Percentiles rank a stretch among this genome's conserved stretches.
phyloP scores from a whole-genome alignment of 257 asterid genomes.

The Fraxinus pennsylvanica region DNA sequence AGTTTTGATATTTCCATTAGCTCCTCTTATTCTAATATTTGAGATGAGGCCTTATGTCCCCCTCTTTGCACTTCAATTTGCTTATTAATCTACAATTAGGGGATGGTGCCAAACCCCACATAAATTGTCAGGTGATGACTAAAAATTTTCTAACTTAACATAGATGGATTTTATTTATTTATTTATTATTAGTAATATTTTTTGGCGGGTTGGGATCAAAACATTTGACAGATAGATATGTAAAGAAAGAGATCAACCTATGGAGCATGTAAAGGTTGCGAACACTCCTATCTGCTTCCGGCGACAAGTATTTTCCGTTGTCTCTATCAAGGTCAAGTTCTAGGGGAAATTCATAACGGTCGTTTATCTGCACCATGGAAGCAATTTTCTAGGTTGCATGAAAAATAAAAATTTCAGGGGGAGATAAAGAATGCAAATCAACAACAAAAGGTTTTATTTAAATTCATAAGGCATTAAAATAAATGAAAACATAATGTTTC shows the following conservation, averaged over 20 bases:
- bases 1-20: background rate
- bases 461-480: no score
- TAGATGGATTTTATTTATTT: background rate
- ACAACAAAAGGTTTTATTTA: no score
- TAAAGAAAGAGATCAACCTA: slow-evolving; percentile 46
- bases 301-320: slow-evolving; percentile 84
- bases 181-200: no score
- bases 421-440: no score
- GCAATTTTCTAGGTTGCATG: background rate
- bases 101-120: background rate
- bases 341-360: slow-evolving; percentile 86
- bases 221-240: no score
- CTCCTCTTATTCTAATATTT: background rate
- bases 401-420: background rate
- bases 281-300: slow-evolving; percentile 83
- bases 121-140: background rate
- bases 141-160: background rate
- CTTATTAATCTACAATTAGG: background rate
- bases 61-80: background rate
- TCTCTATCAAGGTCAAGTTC: slow-evolving; percentile 93
- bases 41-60: background rate
- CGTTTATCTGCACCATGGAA: slow-evolving; percentile 66
- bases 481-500: no score
- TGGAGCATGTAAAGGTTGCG: slow-evolving; percentile 94
- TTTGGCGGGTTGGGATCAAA: no score